A percentile compares a stretch with the other conserved stretches of the same genome.
Evolutionary conservation across 805 yeast species (phyloP).

Genomic region (Soucietia sequanensis): DNA sequence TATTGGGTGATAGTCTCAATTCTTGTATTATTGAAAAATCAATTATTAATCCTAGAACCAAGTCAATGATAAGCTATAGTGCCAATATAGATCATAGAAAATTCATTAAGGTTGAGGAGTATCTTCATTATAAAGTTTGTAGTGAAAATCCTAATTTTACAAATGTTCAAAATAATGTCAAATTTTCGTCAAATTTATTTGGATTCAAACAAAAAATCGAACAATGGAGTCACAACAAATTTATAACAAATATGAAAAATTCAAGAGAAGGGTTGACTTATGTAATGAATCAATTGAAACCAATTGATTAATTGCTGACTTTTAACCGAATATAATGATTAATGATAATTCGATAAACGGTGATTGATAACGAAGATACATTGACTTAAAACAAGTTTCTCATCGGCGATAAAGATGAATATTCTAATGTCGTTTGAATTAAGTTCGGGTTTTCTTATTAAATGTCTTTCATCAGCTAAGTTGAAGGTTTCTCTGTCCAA

Average conservation of each 20-base stretch:
- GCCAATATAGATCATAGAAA: constrained; percentile 82
- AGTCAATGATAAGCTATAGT: constrained; percentile 65
- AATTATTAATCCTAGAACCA: constrained; percentile 59
- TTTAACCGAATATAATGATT: too few relatives aligned
- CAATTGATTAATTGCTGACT: too few relatives aligned
- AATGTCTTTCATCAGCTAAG: too few relatives aligned
- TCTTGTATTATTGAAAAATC: constrained; percentile 83
- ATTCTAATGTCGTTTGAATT: too few relatives aligned
- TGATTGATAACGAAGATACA: too few relatives aligned
- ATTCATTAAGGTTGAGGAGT: constrained; percentile 78
- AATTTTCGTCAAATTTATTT: constrained; percentile 66
- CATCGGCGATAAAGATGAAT: too few relatives aligned
- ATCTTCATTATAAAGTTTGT: constrained; percentile 50
- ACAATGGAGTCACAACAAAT: constrained; percentile 71
- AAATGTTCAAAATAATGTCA: constrained; percentile 63
- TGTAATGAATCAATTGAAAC: constrained; percentile 68
- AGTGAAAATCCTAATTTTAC: constrained; percentile 11
- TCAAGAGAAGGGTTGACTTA: constrained; percentile 71
- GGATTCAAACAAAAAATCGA: constrained; percentile 77
- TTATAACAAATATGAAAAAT: constrained; percentile 62
- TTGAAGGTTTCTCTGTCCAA: too few relatives aligned
- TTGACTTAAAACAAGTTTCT: too few relatives aligned
- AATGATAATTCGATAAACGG: too few relatives aligned
- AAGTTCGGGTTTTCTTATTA: too few relatives aligned
- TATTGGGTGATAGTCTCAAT: constrained; percentile 66